Conservation (phyloP, 306 rosid genomes). For the Astragalus membranaceus region DNA sequence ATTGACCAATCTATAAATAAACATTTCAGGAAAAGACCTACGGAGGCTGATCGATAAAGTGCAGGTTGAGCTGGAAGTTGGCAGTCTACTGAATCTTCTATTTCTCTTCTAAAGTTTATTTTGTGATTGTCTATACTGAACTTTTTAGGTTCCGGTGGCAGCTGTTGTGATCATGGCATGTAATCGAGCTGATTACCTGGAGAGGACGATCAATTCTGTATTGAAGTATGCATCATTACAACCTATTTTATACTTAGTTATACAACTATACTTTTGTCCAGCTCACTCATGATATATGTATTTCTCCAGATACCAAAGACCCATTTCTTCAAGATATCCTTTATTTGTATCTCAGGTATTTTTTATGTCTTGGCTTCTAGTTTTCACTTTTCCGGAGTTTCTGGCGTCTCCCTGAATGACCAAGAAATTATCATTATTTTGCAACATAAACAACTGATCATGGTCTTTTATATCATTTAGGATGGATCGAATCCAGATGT, state of each 20-base stretch:
- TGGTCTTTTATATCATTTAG: slow-evolving; percentile 32
- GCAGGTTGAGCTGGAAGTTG: slow-evolving; percentile 48
- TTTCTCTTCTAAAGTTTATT: slow-evolving; percentile 19
- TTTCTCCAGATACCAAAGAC: slow-evolving; percentile 60
- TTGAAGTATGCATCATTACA: slow-evolving; percentile 52
- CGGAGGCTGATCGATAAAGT: slow-evolving; percentile 56
- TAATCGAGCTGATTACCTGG: slow-evolving; percentile 94
- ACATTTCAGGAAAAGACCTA: slow-evolving; percentile 68
- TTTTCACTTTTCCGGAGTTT: slow-evolving; percentile 7
- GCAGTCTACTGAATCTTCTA: slow-evolving; percentile 12
- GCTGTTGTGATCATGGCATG: slow-evolving; percentile 99
- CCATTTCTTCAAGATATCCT: slow-evolving; percentile 73
- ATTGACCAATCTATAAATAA: slow-evolving; percentile 27
- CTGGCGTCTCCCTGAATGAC: slow-evolving; percentile 4
- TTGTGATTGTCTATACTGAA: slow-evolving; percentile 24
- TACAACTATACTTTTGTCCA: slow-evolving; percentile 20
- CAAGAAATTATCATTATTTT: slow-evolving; percentile 8
- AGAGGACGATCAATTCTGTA: slow-evolving; percentile 73
- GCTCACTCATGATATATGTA: slow-evolving; percentile 21
- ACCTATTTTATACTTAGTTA: neutral
- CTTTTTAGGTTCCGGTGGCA: slow-evolving; percentile 81
- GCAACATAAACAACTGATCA: slow-evolving; percentile 10
- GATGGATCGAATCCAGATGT: slow-evolving; percentile 76
- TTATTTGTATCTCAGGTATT: slow-evolving; percentile 93
- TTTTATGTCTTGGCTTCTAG: slow-evolving; percentile 19